Evolutionary conservation across 805 yeast species (phyloP).

Genomic region (Suhomyces sp.): DNA sequence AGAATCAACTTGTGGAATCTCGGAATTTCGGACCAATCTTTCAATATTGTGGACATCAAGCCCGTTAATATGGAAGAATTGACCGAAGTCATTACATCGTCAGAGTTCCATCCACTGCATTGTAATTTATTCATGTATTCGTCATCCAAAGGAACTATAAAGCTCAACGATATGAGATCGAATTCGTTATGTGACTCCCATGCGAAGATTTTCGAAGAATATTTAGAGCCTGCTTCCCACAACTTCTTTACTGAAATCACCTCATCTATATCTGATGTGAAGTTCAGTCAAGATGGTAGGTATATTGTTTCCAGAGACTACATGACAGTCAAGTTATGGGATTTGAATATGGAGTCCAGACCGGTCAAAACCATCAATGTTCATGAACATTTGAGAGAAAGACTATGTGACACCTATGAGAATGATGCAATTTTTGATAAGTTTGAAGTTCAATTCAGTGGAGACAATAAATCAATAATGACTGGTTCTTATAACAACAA

Average conservation of each 20-base stretch:
- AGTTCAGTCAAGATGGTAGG: conserved; percentile 87
- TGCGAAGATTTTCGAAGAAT: conserved; percentile 86
- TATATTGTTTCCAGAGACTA: conserved; percentile 97
- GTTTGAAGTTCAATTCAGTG: conserved; percentile 93
- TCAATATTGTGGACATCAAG: conserved; percentile 95
- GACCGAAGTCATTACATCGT: conserved; percentile 94
- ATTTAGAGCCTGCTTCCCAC: conserved; percentile 86
- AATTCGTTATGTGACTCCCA: conserved; percentile 92
- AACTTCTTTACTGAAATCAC: conserved; percentile 97
- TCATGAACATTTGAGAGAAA: conserved; percentile 90
- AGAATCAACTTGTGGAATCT: conserved; percentile 95
- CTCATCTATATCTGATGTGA: conserved; percentile 87
- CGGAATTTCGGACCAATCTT: conserved; percentile 89
- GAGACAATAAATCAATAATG: conserved; percentile 89
- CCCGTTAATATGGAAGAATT: conserved; percentile 98
- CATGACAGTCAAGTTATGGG: conserved; percentile 98
- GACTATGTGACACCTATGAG: conserved; percentile 95
- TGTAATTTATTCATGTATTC: conserved; percentile 96
- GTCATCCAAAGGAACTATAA: conserved; percentile 91
- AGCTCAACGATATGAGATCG: conserved; percentile 93
- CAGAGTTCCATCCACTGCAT: conserved; percentile 90
- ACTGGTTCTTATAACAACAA: conserved; percentile 97
- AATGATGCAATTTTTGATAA: conserved; percentile 98
- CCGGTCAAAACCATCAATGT: conserved; percentile 93
- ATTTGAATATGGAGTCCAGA: conserved; percentile 91